These are phyloP conservation scores for Blastobotrys buckinghamii DNA, from an alignment of 1,139 yeast species.

Conservation along the genomic window DNA sequence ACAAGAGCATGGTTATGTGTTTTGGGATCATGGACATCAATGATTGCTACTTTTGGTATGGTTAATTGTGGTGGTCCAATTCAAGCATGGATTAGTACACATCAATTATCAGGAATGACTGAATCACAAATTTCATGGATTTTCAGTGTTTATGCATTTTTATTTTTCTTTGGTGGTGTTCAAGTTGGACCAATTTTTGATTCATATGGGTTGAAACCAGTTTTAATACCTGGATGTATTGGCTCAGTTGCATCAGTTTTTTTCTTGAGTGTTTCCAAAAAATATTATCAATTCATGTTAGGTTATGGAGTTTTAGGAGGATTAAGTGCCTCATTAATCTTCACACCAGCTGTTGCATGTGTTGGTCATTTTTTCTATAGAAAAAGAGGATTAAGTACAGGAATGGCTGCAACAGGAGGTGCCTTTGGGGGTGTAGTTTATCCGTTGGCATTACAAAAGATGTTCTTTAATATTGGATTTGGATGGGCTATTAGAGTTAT, in stretches of 20 bases:
- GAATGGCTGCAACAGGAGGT: conserved; percentile 57
- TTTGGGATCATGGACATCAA: conserved; percentile 54
- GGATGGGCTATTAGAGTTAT: conserved; percentile 57
- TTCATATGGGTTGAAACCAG: conserved; percentile 28
- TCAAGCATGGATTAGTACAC: conserved; percentile 47
- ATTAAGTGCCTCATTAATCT: conserved; percentile 49
- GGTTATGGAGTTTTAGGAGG: conserved; percentile 55
- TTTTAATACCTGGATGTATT: conserved; percentile 40
- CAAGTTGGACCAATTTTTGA: conserved; percentile 61
- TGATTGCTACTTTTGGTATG: conserved; percentile 56
- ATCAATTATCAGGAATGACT: conserved; percentile 43
- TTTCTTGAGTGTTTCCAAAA: conserved; percentile 46
- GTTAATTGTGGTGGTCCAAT: conserved; percentile 55
- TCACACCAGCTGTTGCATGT: conserved; percentile 54
- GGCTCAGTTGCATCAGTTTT: conserved; percentile 46
- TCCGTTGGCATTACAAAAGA: conserved; percentile 48
- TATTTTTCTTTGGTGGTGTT: conserved; percentile 53
- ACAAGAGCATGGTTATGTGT: conserved; percentile 42
- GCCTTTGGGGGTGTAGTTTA: conserved; percentile 57
- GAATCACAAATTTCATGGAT: conserved; percentile 56
- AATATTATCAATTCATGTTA: conserved; percentile 54
- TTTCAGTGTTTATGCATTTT: conserved; percentile 51
- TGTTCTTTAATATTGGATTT: conserved; percentile 47
- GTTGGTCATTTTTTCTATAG: conserved; percentile 57
- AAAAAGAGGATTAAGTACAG: conserved; percentile 51